phyloP scores from a whole-genome alignment of 305 asterid species.

The Solanum aculeatissimum region DNA sequence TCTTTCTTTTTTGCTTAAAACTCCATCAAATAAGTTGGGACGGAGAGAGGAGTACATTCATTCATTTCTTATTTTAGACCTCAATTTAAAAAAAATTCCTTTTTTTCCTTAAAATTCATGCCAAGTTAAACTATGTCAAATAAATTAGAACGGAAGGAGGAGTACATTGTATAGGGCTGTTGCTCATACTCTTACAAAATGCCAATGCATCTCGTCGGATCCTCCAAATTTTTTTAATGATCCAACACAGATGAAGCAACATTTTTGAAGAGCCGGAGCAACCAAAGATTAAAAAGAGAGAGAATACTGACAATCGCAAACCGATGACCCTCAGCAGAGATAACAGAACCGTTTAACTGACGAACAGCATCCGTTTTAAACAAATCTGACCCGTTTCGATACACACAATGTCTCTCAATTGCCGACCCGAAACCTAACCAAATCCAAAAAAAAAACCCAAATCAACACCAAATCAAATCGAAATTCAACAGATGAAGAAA shows the following conservation, averaged over 20 bases:
- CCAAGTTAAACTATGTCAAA: not conserved
- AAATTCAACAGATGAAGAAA: not conserved
- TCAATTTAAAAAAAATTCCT: no score
- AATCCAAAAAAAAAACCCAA: not conserved
- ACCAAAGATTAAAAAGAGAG: not conserved
- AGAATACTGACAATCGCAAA: conserved; percentile 53
- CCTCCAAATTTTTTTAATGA: not conserved
- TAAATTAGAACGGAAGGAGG: not conserved
- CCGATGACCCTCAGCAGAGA: conserved; percentile 43
- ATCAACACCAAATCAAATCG: not conserved
- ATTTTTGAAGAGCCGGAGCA: not conserved
- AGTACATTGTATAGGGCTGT: rapidly evolving
- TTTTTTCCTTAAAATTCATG: no score
- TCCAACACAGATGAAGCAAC: not conserved
- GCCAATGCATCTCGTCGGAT: not conserved
- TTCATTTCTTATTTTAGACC: not conserved
- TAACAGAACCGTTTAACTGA: conserved; percentile 45
- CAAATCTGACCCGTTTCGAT: conserved; percentile 18
- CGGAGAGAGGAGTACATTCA: rapidly evolving
- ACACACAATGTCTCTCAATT: conserved; percentile 8
- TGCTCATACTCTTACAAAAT: not conserved
- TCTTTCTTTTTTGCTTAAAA: not conserved
- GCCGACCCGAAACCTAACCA: conserved; percentile 23
- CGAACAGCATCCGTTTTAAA: conserved; percentile 38
- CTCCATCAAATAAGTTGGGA: not conserved